phyloP scores from a whole-genome alignment of 345 rosid species.

The Populus davidiana region DNA sequence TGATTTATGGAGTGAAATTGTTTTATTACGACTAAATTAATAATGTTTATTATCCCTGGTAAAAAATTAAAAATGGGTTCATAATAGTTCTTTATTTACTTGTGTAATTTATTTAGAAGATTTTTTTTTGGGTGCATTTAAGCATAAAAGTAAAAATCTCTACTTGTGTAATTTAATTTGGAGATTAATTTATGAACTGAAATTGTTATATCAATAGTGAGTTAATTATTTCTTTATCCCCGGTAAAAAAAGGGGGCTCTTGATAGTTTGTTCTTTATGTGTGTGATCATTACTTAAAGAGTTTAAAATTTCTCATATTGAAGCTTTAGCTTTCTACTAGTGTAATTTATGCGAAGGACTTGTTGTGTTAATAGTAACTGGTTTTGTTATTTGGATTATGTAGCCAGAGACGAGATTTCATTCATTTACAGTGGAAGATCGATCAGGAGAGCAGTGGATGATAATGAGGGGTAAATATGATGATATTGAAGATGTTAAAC shows the following conservation, averaged over 20 bases:
- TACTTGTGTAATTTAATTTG: not conserved
- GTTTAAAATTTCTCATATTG: not conserved
- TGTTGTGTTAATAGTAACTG: not conserved
- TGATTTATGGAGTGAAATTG: not conserved
- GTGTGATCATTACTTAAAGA: not conserved
- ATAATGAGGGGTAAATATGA: conserved; percentile 45
- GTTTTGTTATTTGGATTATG: conserved; percentile 8
- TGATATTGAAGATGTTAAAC: conserved; percentile 43
- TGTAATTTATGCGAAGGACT: not conserved
- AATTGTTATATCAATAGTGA: not conserved
- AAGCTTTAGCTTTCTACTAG: not conserved
- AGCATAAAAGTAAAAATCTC: not conserved
- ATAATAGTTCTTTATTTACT: too few relatives aligned
- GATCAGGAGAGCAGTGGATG: conserved; percentile 52
- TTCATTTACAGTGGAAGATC: conserved; percentile 55
- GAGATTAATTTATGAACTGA: not conserved
- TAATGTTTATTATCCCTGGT: not conserved
- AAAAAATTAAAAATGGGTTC: not conserved
- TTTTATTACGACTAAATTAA: not conserved
- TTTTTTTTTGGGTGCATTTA: too few relatives aligned
- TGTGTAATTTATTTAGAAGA: not conserved
- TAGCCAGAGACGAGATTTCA: conserved; percentile 52
- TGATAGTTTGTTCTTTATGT: not conserved
- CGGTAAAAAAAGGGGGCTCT: not conserved
- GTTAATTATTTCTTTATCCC: not conserved